These are phyloP conservation scores for Balamuthia mandrillaris DNA, from an alignment of 208 protist species.

Conservation along the genomic window DNA sequence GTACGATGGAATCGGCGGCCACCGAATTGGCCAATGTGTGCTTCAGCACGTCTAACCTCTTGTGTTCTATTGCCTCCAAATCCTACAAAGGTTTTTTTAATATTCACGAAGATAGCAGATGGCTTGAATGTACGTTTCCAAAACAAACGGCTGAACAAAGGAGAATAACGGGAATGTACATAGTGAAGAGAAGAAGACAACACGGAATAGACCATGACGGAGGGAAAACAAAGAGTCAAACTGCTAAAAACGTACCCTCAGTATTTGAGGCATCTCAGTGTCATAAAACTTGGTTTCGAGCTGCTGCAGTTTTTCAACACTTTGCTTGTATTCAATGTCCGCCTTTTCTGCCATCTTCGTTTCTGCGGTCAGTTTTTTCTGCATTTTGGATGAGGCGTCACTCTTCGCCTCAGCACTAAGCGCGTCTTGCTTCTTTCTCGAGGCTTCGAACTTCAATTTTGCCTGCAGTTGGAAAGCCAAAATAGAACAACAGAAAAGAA, in stretches of 20 bases:
- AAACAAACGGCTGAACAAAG: neutral
- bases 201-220: too few species aligned
- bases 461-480: too few species aligned
- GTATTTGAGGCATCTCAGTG: constrained; percentile 2
- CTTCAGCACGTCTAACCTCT: neutral
- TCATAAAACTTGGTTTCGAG: neutral
- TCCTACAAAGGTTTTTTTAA: too few species aligned
- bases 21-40: neutral
- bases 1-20: neutral
- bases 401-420: neutral
- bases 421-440: constrained; percentile 12
- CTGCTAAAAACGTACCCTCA: neutral
- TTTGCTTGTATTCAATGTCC: constrained; percentile 3
- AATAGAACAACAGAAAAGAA: too few species aligned
- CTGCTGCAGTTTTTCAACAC: neutral
- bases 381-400: neutral
- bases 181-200: too few species aligned
- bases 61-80: neutral
- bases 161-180: too few species aligned
- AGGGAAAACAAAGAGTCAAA: too few species aligned
- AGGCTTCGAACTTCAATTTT: neutral
- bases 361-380: neutral
- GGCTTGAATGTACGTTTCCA: too few species aligned
- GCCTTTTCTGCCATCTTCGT: neutral
- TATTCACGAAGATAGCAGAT: too few species aligned